These are phyloP conservation scores for Drechslerella stenobrocha DNA, from an alignment of 2,329 filamentous ascomycete species.

Conservation along the genomic window DNA sequence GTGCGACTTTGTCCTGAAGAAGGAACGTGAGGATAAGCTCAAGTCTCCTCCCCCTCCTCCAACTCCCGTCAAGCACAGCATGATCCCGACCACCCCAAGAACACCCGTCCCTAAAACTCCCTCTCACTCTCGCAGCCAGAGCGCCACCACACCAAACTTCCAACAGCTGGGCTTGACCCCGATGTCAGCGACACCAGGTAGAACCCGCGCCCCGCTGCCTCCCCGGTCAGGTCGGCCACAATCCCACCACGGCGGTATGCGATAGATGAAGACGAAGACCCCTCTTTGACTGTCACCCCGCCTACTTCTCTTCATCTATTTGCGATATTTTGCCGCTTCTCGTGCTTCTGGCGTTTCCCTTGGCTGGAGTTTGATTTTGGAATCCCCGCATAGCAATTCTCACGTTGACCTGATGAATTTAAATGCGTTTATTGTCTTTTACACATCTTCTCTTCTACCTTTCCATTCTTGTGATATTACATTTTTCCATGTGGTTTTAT, in stretches of 20 bases:
- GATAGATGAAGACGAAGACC: constrained; percentile 26
- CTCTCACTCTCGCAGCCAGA: constrained; percentile 36
- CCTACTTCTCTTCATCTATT: constrained; percentile 1
- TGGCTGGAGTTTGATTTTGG: constrained; percentile 39
- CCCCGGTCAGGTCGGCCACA: constrained; percentile 38
- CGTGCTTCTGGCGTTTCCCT: constrained; percentile 8
- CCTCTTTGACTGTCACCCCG: constrained; percentile 13
- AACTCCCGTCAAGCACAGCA: constrained; percentile 32
- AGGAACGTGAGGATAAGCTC: constrained; percentile 46
- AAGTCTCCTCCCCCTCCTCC: constrained; percentile 27
- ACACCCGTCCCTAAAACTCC: constrained; percentile 36
- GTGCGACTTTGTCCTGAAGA: constrained; percentile 67
- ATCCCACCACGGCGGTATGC: constrained; percentile 32
- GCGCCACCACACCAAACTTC: constrained; percentile 41
- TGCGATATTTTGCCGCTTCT: constrained; percentile 6
- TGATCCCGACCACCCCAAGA: constrained; percentile 35
- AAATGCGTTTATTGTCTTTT: constrained; percentile 19
- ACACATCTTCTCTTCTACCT: background rate
- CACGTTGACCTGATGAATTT: constrained; percentile 43
- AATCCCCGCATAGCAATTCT: constrained; percentile 35
- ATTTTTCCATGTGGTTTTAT: background rate
- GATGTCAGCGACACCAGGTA: constrained; percentile 20
- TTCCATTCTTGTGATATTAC: constrained; percentile 13
- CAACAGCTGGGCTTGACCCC: constrained; percentile 43
- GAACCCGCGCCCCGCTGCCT: constrained; percentile 29